Percentiles rank a stretch among this genome's conserved stretches.
These are phyloP conservation scores for Eutrema heterophyllum DNA, from an alignment of 345 rosid species.

Conservation along the genomic window DNA sequence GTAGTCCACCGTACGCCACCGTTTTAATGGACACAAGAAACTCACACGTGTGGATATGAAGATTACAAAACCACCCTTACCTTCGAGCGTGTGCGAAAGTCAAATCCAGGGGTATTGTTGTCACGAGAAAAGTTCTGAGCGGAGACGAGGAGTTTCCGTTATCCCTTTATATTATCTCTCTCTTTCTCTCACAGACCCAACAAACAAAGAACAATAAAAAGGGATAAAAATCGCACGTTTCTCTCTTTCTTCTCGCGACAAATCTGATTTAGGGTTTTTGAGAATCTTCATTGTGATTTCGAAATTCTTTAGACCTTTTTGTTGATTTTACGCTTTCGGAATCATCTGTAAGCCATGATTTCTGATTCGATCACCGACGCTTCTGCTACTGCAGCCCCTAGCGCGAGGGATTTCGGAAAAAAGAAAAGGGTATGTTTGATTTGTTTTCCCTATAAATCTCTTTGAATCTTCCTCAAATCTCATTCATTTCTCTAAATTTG, in stretches of 20 bases:
- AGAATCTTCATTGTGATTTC: constrained; percentile 6
- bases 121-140: constrained; percentile 29
- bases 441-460: neutral
- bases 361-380: constrained; percentile 59
- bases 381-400: constrained; percentile 45
- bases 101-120: constrained; percentile 18
- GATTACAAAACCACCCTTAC: neutral
- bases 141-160: constrained; percentile 75
- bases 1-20: constrained; percentile 10
- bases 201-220: neutral
- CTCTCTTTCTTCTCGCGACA: constrained; percentile 24
- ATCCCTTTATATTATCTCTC: constrained; percentile 37
- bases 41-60: neutral
- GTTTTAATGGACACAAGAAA: neutral
- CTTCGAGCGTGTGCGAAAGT: neutral
- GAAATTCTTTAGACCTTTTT: neutral
- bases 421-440: constrained; percentile 65
- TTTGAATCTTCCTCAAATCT: neutral
- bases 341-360: constrained; percentile 43
- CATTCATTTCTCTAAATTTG: neutral
- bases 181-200: constrained; percentile 26
- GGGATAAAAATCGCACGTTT: constrained; percentile 28
- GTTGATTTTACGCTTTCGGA: neutral
- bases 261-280: constrained; percentile 56
- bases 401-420: constrained; percentile 54